Base-by-base conservation (phyloP, 2,329 filamentous ascomycete genomes). In the Fonsecaea nubica region DNA sequence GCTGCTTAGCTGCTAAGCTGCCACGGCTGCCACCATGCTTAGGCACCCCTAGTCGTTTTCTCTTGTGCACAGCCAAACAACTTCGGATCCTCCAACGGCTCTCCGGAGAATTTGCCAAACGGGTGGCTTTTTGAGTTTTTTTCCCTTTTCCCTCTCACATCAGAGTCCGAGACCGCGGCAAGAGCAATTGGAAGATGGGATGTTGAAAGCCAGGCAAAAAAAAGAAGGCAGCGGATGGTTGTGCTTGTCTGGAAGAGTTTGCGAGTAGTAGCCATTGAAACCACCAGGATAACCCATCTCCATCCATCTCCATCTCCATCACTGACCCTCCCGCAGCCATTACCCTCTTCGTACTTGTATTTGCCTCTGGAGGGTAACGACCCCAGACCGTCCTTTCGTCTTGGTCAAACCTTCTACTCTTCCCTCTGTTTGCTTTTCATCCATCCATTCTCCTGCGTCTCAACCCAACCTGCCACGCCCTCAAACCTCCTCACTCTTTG, bases 391-490 rank as follows among this genome's bases (percentile, higher is more conserved):
- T 42, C 40, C 18, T n/a, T 3, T 25, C 25, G 36, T 38, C 36
- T 38, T 25, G 45, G 45, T 50, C 45, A 50, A 50, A 50, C 45
- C 45, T 50, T 25, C 45, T 32, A 15, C 33, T 25, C 10, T 52
- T 52, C 30, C 10, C 40, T 52, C n/a, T n/a, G 45, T 50, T 50
- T 18, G 32, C 42, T 53, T 53, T 40, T 54, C 58, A 61, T 61
- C 58, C 58, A 61, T 18, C 33, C 30, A 25, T 35, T 52, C 32
- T 32, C 32, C 30, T 40, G 21, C 33, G 30, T 40, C 36, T 40
- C 58, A 54, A 61, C 42, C 58, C 58, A 61, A 52, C 45, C 45
- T 38, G 42, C 58, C 42, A 59, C 57, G 57, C 32, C 25, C 21
- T 32, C 42, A 18, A 2, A 6, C 42, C 15, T 38, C 35, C 25